Evolutionary conservation across 306 rosid genomes (phyloP), one percentile per base, ranked within the genome.

Genomic region (Leucaena leucocephala): DNA sequence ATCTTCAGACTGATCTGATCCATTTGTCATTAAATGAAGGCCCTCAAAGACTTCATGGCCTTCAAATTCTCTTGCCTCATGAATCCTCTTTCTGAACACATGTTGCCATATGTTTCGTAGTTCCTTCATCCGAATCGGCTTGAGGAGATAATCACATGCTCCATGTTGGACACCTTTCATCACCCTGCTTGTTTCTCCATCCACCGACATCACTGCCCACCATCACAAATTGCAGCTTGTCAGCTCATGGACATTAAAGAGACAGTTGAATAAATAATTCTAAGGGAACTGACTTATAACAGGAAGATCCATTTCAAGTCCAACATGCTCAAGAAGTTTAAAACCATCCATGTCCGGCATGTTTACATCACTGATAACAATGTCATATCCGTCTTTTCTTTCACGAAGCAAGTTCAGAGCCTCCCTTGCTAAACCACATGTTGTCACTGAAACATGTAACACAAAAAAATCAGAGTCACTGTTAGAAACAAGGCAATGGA

Each of bases 271-370:
- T 82, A 39, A 27, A 27, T 74, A 50, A 73, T 79, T 27, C 27
- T 79, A 66, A 86, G 86, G 82, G 89, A 82, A 93, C 96, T 89
- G 82, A 96, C 99, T 96, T 9, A 93, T 93, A 45, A 96, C 97
- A 17, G 99, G 99, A 81, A 96, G 98, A 89, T 96, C 99, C 99
- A 96, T 96, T 86, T 96, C 99, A 44, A 96, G 94, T 75, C 99
- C 99, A 61, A 96, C 98, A 84, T 89, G 98, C 93, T 96, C 99
- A 0, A 96, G 99, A 55, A 96, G 99, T 68, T 89, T 96, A 80
- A 96, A 96, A n/a, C 99, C 99, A 48, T 96, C 99, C 99, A 96
- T 96, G 87, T 96, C 99, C 0, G 99, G 99, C 99, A 96, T 96
- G 96, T 96, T 96, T 3, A 96, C 99, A 72, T 96, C 99, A 8